Evolutionary conservation across 2,329 filamentous ascomycete genomes (phyloP), one percentile per base, ranked within the genome.

Genomic region (Aureobasidium sp.): DNA sequence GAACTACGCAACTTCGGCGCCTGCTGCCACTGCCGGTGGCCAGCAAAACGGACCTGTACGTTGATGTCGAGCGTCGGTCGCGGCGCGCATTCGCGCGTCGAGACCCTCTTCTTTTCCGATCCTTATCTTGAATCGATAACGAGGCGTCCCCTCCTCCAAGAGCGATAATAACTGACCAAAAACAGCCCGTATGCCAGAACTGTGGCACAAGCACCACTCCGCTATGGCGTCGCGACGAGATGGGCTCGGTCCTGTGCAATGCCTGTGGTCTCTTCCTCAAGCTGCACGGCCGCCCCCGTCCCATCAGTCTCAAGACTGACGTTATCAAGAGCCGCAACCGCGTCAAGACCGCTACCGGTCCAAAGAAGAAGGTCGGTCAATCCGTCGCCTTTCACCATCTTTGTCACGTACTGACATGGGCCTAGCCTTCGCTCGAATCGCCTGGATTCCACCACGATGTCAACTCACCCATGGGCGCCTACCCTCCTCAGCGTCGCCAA

Each of bases 321-420:
- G 93, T 97, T 67, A 99, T 99, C 79, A 99, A 99, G 81, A 96
- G 92, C 79, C 90, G 94, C 70, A 99, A 99, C 77, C 86, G 94
- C 65, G 93, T 97, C 68, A 97, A 97, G 81, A 94, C 91, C 58
- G 89, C 79, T 2, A 82, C 92, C 69, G 83, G 89, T 64, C 85
- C 86, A 49, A 88, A 90, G 69, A 92, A 91, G 75, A 62, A 60
- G 63, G 63, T 64, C 42, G 25, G 53, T 29, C 19, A 42, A 15
- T 15, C 42, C 21, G 9, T 19, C 8, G 6, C n/a, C 3, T 10
- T 23, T 21, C n/a, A 11, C 35, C 25, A 37, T 37, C 13, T 4
- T 5, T 23, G 25, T 13, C 42, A 40, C 23, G n/a, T 23, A 60
- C 55, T 62, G 33, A 64, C 54, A 29, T 27, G 1, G 5, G 6